Base-by-base conservation (phyloP, 2,329 filamentous ascomycete species). In the Penicillium psychrosexuale region DNA sequence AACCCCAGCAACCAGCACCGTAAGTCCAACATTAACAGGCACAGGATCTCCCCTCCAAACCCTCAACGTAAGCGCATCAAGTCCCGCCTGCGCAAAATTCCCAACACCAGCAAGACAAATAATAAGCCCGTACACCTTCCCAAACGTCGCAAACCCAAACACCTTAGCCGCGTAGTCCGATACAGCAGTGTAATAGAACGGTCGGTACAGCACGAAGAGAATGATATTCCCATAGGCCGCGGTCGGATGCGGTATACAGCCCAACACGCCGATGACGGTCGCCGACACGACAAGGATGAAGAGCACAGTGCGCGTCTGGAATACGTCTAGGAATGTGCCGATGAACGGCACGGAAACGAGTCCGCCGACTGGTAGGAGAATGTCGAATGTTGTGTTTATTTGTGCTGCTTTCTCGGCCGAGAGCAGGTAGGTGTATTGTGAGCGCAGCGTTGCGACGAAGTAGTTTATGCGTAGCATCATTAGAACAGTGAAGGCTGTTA, bases 101-200 rank as follows among this genome's bases (percentile, higher is more conserved):
- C 91, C 81, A 0, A 96, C 71, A 0, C 92, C 91, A 0, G 91
- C 87, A 1, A 94, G 76, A 72, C 90, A 95, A 63, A 96, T 96
- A 61, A 96, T 89, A 19, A 92, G 81, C 11, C 91, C 91, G 72
- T 96, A 96, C n/a, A 97, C 91, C 54, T 90, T 96, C 43, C 91
- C 92, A 64, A 96, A 96, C 0, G 91, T 96, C 57, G 86, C 82
- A 75, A 96, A 96, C 15, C 91, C 91, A 70, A 96, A 96, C 34
- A 96, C 91, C 75, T 96, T 96, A 57, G 90, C 91, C 19, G 85
- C 84, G 72, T 95, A 96, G 75, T 96, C 91, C 55, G 87, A 91
- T 9, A 96, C 89, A 2, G 90, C 84, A 0, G 91, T 94, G 74
- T 96, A 96, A 75, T 94, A 96, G 53, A 96, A 87, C 0, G 91